Evolutionary conservation across 495 filamentous ascomycete genomes (phyloP), one percentile per base, ranked within the genome.

Genomic region (Halenospora varia): DNA sequence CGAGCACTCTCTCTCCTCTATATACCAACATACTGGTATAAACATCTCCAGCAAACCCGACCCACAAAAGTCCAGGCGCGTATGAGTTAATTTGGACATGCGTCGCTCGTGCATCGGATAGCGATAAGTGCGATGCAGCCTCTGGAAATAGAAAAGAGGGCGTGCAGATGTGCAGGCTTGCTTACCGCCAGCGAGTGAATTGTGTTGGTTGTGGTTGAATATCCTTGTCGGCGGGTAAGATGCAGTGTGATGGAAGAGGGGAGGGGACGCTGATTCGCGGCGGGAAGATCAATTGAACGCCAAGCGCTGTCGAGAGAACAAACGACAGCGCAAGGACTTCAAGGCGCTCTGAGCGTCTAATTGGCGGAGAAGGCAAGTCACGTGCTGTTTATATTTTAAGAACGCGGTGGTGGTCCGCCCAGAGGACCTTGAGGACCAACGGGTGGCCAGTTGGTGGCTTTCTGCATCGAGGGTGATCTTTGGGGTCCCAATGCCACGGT

Each of bases 351-450:
- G 29, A 35, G 29, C 29, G 4, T 35, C 29, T 35, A 35, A 6
- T 35, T 4, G 29, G 29, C 29, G 4, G 6, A 13, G 29, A 13
- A 6, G 13, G 13, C 4, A 6, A 35, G 13, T 35, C 29, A 35
- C 29, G 29, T 35, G 29, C 6, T 4, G 13, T 4, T 4, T 4
- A 4, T 13, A 62, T 3, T 68, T 65, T 18, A 59, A 54, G 42
- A n/a, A n/a, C n/a, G n/a, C n/a, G n/a, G n/a, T n/a, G n/a, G 70
- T 69, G 4, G 72, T 63, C 53, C 61, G 63, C 25, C 42, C 41
- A 35, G 18, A 55, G 23, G 23, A 55, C n/a, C 46, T 25, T 9
- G 54, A 56, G 45, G 45, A 41, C 41, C 15, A 48, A 35, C 13
- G 13, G 29, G 6, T 13, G 29, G 13, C 29, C 29, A 35, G 13